Evolutionary conservation across 768 basidiomycete species (phyloP), one percentile per base, ranked within the genome.

Genomic region (Xanthoconium stramineum): DNA sequence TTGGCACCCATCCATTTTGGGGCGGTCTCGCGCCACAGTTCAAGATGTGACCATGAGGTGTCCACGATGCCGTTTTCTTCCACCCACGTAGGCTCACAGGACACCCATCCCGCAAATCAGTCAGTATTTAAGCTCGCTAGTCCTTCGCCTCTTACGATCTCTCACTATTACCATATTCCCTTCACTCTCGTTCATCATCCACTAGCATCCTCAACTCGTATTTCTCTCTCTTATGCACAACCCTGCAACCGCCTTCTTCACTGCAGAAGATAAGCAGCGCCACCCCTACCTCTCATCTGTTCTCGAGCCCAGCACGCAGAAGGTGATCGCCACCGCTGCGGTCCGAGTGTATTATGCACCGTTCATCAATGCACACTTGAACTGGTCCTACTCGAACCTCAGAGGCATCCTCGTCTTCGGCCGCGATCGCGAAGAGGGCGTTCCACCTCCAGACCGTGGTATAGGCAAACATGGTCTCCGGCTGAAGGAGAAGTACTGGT

Each of bases 291-390:
- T 65, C 65, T 73, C 57, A 65, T 75, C 74, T 52, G 69, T 73
- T 61, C 75, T 77, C 53, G 67, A 72, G 37, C 68, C 72, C 50
- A 69, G 64, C 54, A 67, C 72, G 37, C 79, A 80, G 61, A 73
- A 78, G 36, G 73, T 82, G 47, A 74, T 83, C 61, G 80, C 82
- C n/a, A 72, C 74, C 5, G 83, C 83, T 47, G 67, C 74, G 30
- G 84, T 81, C 39, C 79, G 83, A 61, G 75, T 86, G 33, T 87
- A 88, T 65, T 83, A 86, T 67, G 79, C 83, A 5, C 78, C 81
- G 35, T 78, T 84, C 62, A 72, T 65, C 57, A 74, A 64, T 52
- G 69, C 69, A 64, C 77, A 72, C 63, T 70, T 65, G 63, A 78
- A 80, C 47, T 89, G 87, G 87, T 74, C 74, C 10, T 84, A 78